A percentile compares a stretch with the other conserved stretches of the same genome.
Conservation (phyloP, 495 filamentous ascomycete genomes). For the Usnea hakonensis region DNA sequence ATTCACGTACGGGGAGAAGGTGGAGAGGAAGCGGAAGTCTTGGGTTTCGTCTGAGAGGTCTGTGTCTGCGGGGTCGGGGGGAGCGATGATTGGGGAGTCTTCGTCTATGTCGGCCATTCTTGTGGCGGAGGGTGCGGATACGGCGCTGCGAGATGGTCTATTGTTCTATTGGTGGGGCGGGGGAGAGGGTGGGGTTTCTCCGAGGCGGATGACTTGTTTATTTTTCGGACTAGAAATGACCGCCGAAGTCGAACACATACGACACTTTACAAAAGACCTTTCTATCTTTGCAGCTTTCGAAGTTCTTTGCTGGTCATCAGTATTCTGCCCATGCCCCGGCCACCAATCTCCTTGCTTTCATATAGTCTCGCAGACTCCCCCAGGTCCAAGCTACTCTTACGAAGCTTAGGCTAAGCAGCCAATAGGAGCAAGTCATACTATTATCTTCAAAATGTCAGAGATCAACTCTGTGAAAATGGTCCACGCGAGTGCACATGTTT, state of each 20-base stretch:
- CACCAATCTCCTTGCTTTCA: neutral
- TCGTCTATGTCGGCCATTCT: conserved; percentile 21
- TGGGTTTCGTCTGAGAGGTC: conserved; percentile 77
- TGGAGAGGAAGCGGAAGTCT: conserved; percentile 73
- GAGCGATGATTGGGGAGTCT: neutral
- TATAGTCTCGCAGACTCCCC: neutral
- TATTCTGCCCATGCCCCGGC: neutral
- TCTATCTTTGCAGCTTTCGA: neutral
- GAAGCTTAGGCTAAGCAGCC: neutral
- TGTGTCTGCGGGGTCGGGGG: conserved; percentile 36
- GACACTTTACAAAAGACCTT: neutral
- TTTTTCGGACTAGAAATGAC: neutral
- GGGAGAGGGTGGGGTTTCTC: neutral
- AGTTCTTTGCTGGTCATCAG: too few species aligned
- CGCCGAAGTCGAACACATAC: neutral
- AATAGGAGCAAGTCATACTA: neutral
- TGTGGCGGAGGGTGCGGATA: neutral
- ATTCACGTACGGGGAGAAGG: conserved; percentile 50
- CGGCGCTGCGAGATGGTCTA: neutral
- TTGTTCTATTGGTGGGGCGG: neutral
- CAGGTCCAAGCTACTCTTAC: neutral
- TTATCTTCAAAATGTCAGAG: too few species aligned
- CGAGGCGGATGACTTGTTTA: neutral
- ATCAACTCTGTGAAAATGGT: too few species aligned
- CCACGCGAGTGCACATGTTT: too few species aligned